Conservation (phyloP, 1,284 basidiomycete genomes). For the Ceratobasidium sp. region DNA sequence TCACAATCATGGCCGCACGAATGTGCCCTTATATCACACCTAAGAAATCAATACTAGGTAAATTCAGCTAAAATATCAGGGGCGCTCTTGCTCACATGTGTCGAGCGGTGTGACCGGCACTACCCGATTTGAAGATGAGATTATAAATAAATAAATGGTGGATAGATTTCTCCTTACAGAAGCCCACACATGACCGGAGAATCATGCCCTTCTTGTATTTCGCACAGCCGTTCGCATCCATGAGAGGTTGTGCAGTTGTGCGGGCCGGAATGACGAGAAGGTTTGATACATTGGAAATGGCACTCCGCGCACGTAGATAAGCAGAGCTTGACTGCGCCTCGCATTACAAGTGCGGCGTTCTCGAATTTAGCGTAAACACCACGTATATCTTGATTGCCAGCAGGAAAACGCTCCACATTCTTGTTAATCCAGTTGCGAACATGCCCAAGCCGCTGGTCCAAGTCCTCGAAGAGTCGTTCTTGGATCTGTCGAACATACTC, state of each 20-base stretch:
- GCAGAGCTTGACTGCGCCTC: slow-evolving; percentile 34
- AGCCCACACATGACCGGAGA: slow-evolving; percentile 52
- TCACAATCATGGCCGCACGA: slow-evolving; percentile 25
- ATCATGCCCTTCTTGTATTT: slow-evolving; percentile 37
- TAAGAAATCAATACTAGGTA: not conserved
- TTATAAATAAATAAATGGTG: too few relatives aligned
- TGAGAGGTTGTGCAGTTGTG: slow-evolving; percentile 42
- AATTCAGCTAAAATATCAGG: not conserved
- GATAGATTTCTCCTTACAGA: slow-evolving; percentile 52
- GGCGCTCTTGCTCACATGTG: slow-evolving; percentile 56
- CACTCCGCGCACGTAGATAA: slow-evolving; percentile 30
- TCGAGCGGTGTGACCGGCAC: slow-evolving; percentile 63
- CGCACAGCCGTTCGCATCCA: slow-evolving; percentile 37
- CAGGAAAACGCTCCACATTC: slow-evolving; percentile 39
- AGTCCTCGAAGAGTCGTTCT: not conserved
- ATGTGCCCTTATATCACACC: slow-evolving; percentile 25
- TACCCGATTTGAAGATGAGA: not conserved
- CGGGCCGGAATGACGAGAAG: slow-evolving; percentile 14
- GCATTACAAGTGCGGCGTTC: slow-evolving; percentile 11
- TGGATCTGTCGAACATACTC: slow-evolving; percentile 4
- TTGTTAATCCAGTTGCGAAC: slow-evolving; percentile 39
- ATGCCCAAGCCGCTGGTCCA: slow-evolving; percentile 31
- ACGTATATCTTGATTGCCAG: slow-evolving; percentile 38
- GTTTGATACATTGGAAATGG: slow-evolving; percentile 35
- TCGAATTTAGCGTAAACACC: slow-evolving; percentile 26